Evolutionary conservation across 257 asterid genomes (phyloP).

Genomic region (Nicotiana paniculata): DNA sequence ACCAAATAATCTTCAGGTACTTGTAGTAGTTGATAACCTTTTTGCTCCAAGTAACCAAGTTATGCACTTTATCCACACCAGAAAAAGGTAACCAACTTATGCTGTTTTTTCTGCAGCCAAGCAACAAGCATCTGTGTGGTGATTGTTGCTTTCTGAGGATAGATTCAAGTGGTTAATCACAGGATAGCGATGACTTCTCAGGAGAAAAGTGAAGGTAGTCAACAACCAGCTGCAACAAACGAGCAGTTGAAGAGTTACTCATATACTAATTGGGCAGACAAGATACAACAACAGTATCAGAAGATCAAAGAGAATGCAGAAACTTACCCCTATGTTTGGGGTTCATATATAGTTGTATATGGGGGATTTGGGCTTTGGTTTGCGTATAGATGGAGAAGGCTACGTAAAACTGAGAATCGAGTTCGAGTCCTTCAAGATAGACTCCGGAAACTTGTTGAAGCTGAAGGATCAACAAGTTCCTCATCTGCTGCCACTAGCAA

Average conservation of each 20-base stretch:
- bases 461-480: conserved; percentile 32
- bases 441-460: conserved; percentile 44
- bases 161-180: not conserved
- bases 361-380: conserved; percentile 74
- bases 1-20: not conserved
- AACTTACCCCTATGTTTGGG: conserved; percentile 89
- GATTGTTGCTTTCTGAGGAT: not conserved
- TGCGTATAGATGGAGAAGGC: conserved; percentile 66
- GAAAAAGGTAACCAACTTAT: too few species aligned
- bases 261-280: conserved; percentile 30
- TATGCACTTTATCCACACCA: not conserved
- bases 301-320: conserved; percentile 64
- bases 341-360: conserved; percentile 61
- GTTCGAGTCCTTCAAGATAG: conserved; percentile 69
- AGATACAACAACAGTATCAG: conserved; percentile 33
- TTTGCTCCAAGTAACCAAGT: not conserved
- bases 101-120: not conserved
- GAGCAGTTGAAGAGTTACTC: conserved; percentile 24
- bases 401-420: conserved; percentile 66
- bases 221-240: conserved; percentile 21
- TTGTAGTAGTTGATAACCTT: not conserved
- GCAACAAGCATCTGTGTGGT: not conserved
- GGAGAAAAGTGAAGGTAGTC: conserved; percentile 29
- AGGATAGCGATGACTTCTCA: conserved; percentile 27
- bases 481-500: conserved; percentile 18